Base-by-base conservation (phyloP, 2,329 filamentous ascomycete species). In the Colletotrichum sp. region DNA sequence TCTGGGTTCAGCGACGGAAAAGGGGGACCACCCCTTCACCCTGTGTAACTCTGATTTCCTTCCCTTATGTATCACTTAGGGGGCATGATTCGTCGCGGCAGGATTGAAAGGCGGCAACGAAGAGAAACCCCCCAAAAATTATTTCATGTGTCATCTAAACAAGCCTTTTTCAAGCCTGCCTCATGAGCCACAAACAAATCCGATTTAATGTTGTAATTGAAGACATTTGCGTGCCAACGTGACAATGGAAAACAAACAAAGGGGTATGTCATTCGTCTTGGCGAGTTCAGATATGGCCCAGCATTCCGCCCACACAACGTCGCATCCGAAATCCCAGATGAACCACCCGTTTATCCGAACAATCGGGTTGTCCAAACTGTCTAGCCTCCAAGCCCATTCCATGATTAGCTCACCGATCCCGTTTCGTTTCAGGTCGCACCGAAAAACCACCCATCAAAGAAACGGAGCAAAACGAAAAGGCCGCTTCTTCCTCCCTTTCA, bases 111-210 rank as follows among this genome's bases (percentile, higher is more conserved):
- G 22, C 28, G 71, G 16, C n/a, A 28, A 30, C 10, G n/a, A 9
- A 59, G 22, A 66, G 36, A 52, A 13, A 4, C 39, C 39, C 39
- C 18, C 44, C 44, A 52, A 52, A 52, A 52, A 68, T 59, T 34
- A 59, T 39, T 72, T 72, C 52, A 68, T 72, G 69, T 67, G 62
- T 67, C 62, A 63, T 63, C 30, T 63, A 63, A 26, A 52, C n/a
- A 22, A 52, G 44, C n/a, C 44, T 13, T 22, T 10, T 59, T 7
- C 6, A 48, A 59, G 36, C 55, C 26, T 16, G 55, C 24, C 13
- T 28, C 26, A 59, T 30, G 55, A 59, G 55, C 55, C 44, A 8
- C 10, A 52, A 22, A 22, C 44, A 13, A 30, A 59, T 59, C 26
- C 24, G 55, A 59, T 28, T 30, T 28, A 30, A 59, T 18, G 55